Conservation (phyloP, 2,329 filamentous ascomycete species). For the Trichoderma breve region DNA sequence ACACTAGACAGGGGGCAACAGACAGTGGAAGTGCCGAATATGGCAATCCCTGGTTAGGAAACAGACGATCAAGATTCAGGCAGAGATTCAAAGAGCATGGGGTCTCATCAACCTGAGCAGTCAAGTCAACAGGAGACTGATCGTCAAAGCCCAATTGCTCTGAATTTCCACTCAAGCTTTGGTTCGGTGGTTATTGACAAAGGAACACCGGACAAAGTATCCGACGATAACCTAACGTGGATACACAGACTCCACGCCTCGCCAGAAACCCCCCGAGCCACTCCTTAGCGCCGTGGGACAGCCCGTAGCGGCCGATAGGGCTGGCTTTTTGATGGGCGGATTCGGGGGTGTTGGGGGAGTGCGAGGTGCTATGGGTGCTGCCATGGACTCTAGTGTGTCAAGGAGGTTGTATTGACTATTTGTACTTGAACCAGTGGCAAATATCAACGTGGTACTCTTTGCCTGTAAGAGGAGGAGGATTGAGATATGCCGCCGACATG, state of each 20-base stretch:
- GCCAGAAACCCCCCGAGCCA: neutral
- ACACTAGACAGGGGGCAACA: neutral
- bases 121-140: neutral
- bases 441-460: neutral
- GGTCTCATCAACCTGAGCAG: neutral
- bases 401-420: neutral
- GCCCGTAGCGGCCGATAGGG: neutral
- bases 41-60: neutral
- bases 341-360: neutral
- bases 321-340: neutral
- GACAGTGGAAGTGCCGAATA: neutral
- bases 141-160: neutral
- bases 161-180: neutral
- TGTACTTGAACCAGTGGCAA: neutral
- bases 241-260: neutral
- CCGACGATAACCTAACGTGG: neutral
- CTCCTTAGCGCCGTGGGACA: neutral
- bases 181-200: neutral
- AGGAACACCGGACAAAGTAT: neutral
- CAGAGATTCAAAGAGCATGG: neutral
- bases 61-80: neutral
- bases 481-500: neutral
- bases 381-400: neutral
- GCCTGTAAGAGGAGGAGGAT: neutral
- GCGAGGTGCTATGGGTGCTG: neutral